A percentile compares a stretch with the other conserved stretches of the same genome.
phyloP scores from a whole-genome alignment of 1,284 basidiomycete species.

The Uromyces viciae-fabae region DNA sequence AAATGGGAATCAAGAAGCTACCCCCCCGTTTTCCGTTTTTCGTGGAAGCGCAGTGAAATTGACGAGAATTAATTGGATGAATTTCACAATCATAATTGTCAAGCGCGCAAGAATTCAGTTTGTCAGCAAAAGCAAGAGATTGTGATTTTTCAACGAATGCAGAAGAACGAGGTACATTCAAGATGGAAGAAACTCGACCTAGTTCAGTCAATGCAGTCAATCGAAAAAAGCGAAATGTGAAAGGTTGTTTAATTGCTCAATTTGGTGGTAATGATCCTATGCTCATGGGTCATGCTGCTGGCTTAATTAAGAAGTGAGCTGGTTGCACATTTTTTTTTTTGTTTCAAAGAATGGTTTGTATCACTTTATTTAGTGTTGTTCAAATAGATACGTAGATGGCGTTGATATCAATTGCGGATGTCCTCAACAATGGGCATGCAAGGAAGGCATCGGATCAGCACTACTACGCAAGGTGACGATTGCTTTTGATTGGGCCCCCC shows the following conservation, averaged over 20 bases:
- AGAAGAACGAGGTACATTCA: constrained; percentile 61
- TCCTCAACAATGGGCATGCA: constrained; percentile 61
- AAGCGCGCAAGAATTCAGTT: constrained; percentile 59
- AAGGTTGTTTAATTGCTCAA: constrained; percentile 61
- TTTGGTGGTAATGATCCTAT: constrained; percentile 60
- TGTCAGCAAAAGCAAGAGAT: constrained; percentile 60
- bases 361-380: not conserved
- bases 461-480: constrained; percentile 58
- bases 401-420: constrained; percentile 64
- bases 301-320: constrained; percentile 57
- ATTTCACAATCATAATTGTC: not conserved
- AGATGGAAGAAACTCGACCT: constrained; percentile 53
- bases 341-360: not conserved
- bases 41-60: not conserved
- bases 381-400: constrained; percentile 55
- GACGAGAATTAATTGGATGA: not conserved
- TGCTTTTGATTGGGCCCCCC: not conserved
- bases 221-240: constrained; percentile 54
- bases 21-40: not conserved
- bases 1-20: no score
- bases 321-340: not conserved
- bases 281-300: constrained; percentile 61
- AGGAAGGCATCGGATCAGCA: constrained; percentile 62
- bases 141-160: constrained; percentile 61
- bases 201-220: constrained; percentile 10